Evolutionary conservation across 2,329 filamentous ascomycete genomes (phyloP).

Genomic region (Scorias spongiosa): DNA sequence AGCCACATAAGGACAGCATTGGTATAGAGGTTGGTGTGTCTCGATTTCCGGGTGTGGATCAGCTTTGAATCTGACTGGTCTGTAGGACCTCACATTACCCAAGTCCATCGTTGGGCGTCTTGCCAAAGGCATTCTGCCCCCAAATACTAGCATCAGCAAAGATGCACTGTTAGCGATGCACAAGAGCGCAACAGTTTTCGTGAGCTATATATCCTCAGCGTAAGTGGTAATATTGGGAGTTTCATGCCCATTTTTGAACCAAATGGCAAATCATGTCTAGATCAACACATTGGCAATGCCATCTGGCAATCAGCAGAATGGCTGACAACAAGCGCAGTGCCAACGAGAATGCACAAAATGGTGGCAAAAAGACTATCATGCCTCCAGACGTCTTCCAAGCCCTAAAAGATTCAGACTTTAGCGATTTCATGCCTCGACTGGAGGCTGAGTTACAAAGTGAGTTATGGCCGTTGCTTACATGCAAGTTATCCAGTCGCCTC

Average conservation of each 20-base stretch:
- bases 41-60: background rate
- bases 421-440: slow-evolving; percentile 52
- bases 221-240: slow-evolving; percentile 29
- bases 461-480: slow-evolving; percentile 15
- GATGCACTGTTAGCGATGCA: slow-evolving; percentile 66
- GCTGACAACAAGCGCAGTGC: slow-evolving; percentile 35
- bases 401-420: slow-evolving; percentile 61
- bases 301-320: background rate
- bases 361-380: slow-evolving; percentile 64
- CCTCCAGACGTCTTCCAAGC: slow-evolving; percentile 63
- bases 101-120: slow-evolving; percentile 69
- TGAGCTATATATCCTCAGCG: slow-evolving; percentile 64
- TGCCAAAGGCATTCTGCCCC: slow-evolving; percentile 63
- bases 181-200: slow-evolving; percentile 71
- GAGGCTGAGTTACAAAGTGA: slow-evolving; percentile 63
- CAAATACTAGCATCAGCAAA: slow-evolving; percentile 70
- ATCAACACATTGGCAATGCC: too few species aligned
- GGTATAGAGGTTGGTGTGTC: slow-evolving; percentile 27
- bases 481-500: background rate
- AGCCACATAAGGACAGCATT: slow-evolving; percentile 12
- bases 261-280: background rate
- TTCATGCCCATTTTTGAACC: background rate
- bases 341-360: slow-evolving; percentile 51
- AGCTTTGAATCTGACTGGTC: slow-evolving; percentile 3
- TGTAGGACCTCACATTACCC: slow-evolving; percentile 57